These are phyloP conservation scores for Amaranthus tricolor DNA, from an alignment of 179 eudicot species.

Conservation along the genomic window DNA sequence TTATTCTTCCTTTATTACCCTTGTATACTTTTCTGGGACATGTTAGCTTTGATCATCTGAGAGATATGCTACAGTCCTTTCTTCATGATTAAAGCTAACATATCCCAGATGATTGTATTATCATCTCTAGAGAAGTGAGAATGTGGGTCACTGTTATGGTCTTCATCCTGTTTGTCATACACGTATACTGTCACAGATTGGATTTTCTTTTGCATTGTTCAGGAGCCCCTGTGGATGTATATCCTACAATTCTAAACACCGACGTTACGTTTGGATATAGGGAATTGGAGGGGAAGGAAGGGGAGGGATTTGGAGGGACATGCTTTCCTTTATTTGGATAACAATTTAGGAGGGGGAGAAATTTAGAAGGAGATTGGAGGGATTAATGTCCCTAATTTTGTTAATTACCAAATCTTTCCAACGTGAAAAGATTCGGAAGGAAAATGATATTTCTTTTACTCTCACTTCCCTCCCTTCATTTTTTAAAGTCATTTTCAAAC, in stretches of 20 bases:
- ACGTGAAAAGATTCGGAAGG: background rate
- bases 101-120: background rate
- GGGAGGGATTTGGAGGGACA: too few relatives aligned
- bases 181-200: background rate
- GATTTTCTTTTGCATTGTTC: background rate
- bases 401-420: too few relatives aligned
- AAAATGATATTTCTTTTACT: background rate
- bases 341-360: too few relatives aligned
- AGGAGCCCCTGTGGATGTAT: background rate
- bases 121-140: background rate
- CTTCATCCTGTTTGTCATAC: background rate
- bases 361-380: too few relatives aligned
- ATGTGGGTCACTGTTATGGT: background rate
- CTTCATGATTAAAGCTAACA: too few relatives aligned
- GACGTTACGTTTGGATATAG: background rate
- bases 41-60: too few relatives aligned
- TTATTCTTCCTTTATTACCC: too few relatives aligned
- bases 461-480: background rate
- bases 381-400: too few relatives aligned
- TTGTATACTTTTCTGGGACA: too few relatives aligned
- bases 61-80: too few relatives aligned
- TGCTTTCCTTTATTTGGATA: too few relatives aligned
- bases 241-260: background rate
- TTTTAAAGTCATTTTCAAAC: background rate
- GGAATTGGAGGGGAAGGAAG: background rate